Conservation (phyloP, 208 protist species). For the Wallacemonas rigidus region DNA sequence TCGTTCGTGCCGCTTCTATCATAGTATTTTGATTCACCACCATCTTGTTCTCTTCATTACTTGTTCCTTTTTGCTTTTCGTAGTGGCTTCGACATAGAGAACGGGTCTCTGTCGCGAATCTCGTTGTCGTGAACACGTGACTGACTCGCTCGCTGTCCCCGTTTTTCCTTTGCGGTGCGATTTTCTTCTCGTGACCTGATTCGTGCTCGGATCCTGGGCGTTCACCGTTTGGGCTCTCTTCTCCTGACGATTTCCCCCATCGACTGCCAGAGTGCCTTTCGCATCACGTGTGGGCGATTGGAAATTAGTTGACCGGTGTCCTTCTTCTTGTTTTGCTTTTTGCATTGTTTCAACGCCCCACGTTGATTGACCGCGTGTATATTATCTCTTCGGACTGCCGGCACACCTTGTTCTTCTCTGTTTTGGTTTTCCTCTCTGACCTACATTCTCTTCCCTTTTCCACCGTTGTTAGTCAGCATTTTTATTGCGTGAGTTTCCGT, state of each 20-base stretch:
- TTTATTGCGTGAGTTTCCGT: too few species aligned
- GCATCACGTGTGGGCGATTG: too few species aligned
- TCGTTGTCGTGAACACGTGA: not conserved
- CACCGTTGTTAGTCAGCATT: too few species aligned
- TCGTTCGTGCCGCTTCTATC: not conserved
- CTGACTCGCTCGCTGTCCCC: conserved; percentile 6
- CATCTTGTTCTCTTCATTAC: not conserved
- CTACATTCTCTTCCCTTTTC: conserved; percentile 13
- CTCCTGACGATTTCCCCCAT: too few species aligned
- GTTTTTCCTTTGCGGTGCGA: not conserved
- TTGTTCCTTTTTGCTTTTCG: conserved; percentile 8
- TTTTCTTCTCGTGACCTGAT: too few species aligned
- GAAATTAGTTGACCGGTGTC: too few species aligned
- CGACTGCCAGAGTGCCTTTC: too few species aligned
- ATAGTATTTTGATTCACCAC: not conserved
- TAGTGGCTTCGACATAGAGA: not conserved
- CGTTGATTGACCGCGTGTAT: not conserved
- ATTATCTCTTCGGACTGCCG: not conserved
- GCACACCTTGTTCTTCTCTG: not conserved
- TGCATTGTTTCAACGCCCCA: too few species aligned
- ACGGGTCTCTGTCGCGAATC: too few species aligned
- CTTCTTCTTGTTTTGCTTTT: too few species aligned
- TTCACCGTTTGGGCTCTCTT: too few species aligned
- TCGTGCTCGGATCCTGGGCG: too few species aligned
- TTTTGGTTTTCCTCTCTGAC: not conserved